phyloP scores from a whole-genome alignment of 805 yeast genomes.

The Pichia thaimueangensis region DNA sequence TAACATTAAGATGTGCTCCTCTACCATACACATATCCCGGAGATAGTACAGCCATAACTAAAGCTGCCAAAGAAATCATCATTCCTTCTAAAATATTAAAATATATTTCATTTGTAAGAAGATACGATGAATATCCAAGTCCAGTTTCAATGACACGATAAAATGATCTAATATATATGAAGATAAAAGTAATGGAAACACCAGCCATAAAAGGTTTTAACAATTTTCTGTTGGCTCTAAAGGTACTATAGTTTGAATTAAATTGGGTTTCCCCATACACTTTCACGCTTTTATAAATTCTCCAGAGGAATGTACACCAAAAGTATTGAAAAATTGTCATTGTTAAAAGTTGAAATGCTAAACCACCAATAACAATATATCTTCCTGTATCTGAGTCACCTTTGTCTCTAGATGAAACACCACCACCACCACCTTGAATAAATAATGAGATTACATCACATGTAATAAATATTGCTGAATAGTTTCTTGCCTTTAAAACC shows the following conservation, averaged over 20 bases:
- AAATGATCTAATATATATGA: slow-evolving; percentile 56
- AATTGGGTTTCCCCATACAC: slow-evolving; percentile 27
- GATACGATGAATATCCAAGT: slow-evolving; percentile 61
- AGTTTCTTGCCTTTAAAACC: slow-evolving; percentile 41
- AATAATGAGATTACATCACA: slow-evolving; percentile 56
- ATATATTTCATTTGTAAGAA: slow-evolving; percentile 52
- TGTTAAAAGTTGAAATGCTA: slow-evolving; percentile 62
- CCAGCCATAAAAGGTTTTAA: slow-evolving; percentile 41
- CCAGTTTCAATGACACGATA: slow-evolving; percentile 66
- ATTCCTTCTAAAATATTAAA: slow-evolving; percentile 56
- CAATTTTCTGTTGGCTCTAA: slow-evolving; percentile 28
- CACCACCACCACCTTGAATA: slow-evolving; percentile 70
- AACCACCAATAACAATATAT: slow-evolving; percentile 65
- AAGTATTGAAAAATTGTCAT: slow-evolving; percentile 53
- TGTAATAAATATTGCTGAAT: slow-evolving; percentile 52
- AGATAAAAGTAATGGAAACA: slow-evolving; percentile 39
- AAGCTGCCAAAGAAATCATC: slow-evolving; percentile 44
- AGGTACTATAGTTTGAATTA: slow-evolving; percentile 27
- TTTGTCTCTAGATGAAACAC: slow-evolving; percentile 40
- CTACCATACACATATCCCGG: slow-evolving; percentile 48
- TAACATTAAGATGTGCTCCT: slow-evolving; percentile 2
- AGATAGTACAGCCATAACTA: slow-evolving; percentile 45
- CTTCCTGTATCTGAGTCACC: slow-evolving; percentile 14
- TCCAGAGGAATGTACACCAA: slow-evolving; percentile 38
- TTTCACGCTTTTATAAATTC: slow-evolving; percentile 25